A percentile compares a stretch with the other conserved stretches of the same genome.
phyloP scores from a whole-genome alignment of 768 basidiomycete genomes.

The Suillus clintonianus region DNA sequence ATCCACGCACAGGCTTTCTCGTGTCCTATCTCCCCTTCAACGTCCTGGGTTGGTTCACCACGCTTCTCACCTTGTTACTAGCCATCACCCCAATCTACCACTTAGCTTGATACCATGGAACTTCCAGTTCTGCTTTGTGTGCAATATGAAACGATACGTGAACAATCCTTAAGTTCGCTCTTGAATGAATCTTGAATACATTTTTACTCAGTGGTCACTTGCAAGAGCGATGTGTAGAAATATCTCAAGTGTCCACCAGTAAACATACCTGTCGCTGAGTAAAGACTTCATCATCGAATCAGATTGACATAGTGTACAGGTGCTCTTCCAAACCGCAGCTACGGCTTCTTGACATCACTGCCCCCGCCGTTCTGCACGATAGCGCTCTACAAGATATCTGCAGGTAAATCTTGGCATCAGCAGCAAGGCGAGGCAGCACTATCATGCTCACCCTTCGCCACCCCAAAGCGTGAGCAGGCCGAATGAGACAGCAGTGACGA shows the following conservation, averaged over 20 bases:
- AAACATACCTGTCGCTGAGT: neutral
- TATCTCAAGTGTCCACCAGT: neutral
- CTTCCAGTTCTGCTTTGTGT: constrained; percentile 48
- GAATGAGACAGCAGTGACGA: constrained; percentile 56
- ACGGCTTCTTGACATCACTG: neutral
- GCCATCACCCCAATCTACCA: constrained; percentile 52
- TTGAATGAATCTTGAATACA: constrained; percentile 99
- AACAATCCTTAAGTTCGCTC: constrained; percentile 95
- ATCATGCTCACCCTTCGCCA: constrained; percentile 60
- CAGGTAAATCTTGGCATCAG: neutral
- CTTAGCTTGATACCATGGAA: constrained; percentile 46
- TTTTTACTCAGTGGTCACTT: constrained; percentile 40
- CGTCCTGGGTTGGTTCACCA: constrained; percentile 76
- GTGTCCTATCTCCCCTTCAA: constrained; percentile 61
- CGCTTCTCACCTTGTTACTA: constrained; percentile 67
- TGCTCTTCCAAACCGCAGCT: neutral
- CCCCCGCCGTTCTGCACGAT: constrained; percentile 25
- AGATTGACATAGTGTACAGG: neutral
- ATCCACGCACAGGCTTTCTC: constrained; percentile 65
- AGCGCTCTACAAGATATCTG: constrained; percentile 44
- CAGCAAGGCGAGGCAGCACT: neutral
- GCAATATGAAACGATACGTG: constrained; percentile 96
- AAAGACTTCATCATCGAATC: neutral
- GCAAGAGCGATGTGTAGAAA: neutral
- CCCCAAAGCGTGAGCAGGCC: constrained; percentile 63